Evolutionary conservation across 176 grass and related monocot genomes (phyloP).

Genomic region (Saccharum officinarum): DNA sequence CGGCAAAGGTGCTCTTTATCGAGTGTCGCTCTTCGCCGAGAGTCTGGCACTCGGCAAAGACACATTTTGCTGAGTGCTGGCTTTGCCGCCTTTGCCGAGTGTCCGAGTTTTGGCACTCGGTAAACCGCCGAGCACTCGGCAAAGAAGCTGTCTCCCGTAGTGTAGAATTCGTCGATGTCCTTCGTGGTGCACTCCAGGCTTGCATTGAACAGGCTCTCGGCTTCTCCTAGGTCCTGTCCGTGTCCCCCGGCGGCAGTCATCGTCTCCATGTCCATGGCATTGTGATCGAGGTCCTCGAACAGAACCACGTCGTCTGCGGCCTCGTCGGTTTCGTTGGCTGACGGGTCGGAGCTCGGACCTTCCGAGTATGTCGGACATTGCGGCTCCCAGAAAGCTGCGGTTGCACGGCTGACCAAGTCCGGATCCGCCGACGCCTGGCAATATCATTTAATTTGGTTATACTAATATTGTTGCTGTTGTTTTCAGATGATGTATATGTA

Average conservation of each 20-base stretch:
- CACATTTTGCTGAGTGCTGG: too few species aligned
- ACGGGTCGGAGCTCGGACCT: slow-evolving; percentile 43
- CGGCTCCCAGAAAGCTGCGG: slow-evolving; percentile 57
- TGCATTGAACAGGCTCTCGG: neutral
- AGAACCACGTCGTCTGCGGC: slow-evolving; percentile 6
- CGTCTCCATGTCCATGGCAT: neutral
- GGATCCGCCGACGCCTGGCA: slow-evolving; percentile 60
- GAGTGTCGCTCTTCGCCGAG: too few species aligned
- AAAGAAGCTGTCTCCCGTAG: too few species aligned
- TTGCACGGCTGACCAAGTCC: slow-evolving; percentile 34
- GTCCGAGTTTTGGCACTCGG: too few species aligned
- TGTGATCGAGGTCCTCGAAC: slow-evolving; percentile 29
- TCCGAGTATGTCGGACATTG: slow-evolving; percentile 28
- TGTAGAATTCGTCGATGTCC: slow-evolving; percentile 41
- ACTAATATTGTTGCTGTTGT: neutral
- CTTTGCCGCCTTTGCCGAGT: too few species aligned
- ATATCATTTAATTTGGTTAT: neutral
- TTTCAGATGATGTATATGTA: neutral
- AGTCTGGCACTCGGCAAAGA: too few species aligned
- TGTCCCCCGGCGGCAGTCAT: neutral
- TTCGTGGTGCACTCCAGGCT: slow-evolving; percentile 16
- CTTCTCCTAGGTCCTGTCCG: slow-evolving; percentile 9
- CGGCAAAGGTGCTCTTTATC: too few species aligned
- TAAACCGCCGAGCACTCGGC: too few species aligned
- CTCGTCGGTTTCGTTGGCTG: slow-evolving; percentile 31